phyloP scores from a whole-genome alignment of 371 early-diverging fungal species.

The Circinella umbellata region DNA sequence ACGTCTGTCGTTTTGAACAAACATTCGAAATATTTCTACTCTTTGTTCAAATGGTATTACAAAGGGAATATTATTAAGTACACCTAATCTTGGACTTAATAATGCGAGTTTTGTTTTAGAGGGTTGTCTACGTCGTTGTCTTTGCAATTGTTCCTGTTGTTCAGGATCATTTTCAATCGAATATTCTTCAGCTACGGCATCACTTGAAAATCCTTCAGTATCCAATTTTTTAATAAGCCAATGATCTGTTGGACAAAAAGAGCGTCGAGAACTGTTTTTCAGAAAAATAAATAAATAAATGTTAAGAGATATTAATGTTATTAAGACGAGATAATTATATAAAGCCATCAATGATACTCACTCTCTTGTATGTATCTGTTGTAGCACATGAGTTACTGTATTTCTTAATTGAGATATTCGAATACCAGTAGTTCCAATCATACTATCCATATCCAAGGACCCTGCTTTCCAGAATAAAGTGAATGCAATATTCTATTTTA shows the following conservation, averaged over 20 bases:
- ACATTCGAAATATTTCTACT: conserved; percentile 83
- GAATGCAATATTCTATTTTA: conserved; percentile 69
- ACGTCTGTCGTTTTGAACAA: conserved; percentile 73
- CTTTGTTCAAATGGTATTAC: conserved; percentile 90
- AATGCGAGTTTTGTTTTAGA: conserved; percentile 46
- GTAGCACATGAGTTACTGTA: conserved; percentile 68
- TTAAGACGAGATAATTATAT: neutral
- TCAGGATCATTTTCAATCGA: conserved; percentile 36
- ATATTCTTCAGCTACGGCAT: conserved; percentile 63
- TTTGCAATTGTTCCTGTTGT: conserved; percentile 31
- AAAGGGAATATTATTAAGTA: conserved; percentile 88
- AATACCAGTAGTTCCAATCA: conserved; percentile 54
- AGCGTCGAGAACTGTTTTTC: conserved; percentile 59
- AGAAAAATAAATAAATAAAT: neutral
- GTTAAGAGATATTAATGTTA: neutral
- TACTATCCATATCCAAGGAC: conserved; percentile 40
- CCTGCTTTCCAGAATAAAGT: conserved; percentile 69
- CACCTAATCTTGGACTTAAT: conserved; percentile 68
- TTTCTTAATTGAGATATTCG: conserved; percentile 61
- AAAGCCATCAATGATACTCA: conserved; percentile 36
- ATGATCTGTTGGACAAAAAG: conserved; percentile 71
- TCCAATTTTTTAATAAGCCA: conserved; percentile 79
- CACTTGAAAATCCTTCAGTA: conserved; percentile 65
- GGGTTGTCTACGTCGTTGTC: conserved; percentile 30
- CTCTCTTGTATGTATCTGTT: conserved; percentile 85